A percentile compares a stretch with the other conserved stretches of the same genome.
Conservation (phyloP, 148 eudicot genomes). For the Rhododendron henanense region DNA sequence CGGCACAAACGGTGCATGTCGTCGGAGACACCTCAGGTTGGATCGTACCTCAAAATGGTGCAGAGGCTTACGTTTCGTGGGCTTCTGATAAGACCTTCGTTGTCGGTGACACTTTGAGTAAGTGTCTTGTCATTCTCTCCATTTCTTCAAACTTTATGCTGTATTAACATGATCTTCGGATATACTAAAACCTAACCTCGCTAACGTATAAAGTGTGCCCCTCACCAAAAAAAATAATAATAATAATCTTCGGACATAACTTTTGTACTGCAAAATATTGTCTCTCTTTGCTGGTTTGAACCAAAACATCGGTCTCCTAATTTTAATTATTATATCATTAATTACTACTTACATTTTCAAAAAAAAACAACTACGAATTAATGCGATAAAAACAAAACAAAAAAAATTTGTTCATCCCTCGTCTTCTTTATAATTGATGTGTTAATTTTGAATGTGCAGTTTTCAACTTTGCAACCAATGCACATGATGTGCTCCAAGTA, state of each 20-base stretch:
- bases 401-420: not conserved
- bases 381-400: too few relatives aligned
- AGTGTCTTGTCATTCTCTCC: not conserved
- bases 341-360: too few relatives aligned
- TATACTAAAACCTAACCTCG: too few relatives aligned
- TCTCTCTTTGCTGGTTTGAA: too few relatives aligned
- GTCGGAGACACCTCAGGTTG: constrained; percentile 8
- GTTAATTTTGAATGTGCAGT: not conserved
- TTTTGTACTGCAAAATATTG: too few relatives aligned
- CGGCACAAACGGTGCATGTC: not conserved
- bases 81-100: not conserved
- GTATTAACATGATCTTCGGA: too few relatives aligned
- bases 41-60: not conserved
- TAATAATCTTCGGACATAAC: too few relatives aligned
- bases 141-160: not conserved
- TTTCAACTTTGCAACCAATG: constrained; percentile 19
- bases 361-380: too few relatives aligned
- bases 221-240: too few relatives aligned
- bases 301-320: too few relatives aligned
- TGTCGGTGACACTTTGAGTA: constrained; percentile 3
- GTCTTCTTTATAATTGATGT: not conserved
- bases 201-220: too few relatives aligned
- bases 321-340: too few relatives aligned
- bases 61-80: not conserved
- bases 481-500: constrained; percentile 8